Conservation (phyloP, 2,329 filamentous ascomycete species). For the Ascochyta rabiei region DNA sequence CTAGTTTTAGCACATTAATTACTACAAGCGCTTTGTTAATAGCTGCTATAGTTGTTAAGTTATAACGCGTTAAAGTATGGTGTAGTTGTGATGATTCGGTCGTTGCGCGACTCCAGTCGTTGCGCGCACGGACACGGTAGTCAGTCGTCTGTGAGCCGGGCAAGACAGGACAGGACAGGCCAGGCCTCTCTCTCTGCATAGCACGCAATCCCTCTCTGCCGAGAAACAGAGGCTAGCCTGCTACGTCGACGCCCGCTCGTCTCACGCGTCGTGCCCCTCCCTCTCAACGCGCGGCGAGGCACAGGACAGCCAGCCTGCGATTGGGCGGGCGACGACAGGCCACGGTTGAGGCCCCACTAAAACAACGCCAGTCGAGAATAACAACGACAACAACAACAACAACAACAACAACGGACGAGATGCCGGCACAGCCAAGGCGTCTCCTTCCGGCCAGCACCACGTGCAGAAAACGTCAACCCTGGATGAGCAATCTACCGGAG, state of each 20-base stretch:
- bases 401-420: conserved; percentile 5
- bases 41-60: too few relatives aligned
- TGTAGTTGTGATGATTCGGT: too few relatives aligned
- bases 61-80: too few relatives aligned
- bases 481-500: too few relatives aligned
- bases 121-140: too few relatives aligned
- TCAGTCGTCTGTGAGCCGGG: too few relatives aligned
- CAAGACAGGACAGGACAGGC: too few relatives aligned
- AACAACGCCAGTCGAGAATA: background rate
- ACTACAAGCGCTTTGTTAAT: too few relatives aligned
- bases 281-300: conserved; percentile 17
- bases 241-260: conserved; percentile 17
- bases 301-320: conserved; percentile 23
- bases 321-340: conserved; percentile 15
- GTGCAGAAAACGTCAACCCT: background rate
- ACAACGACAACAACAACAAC: too few relatives aligned
- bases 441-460: background rate
- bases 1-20: too few relatives aligned
- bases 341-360: background rate
- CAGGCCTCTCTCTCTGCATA: conserved; percentile 7
- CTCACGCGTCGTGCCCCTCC: conserved; percentile 27
- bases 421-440: conserved; percentile 11
- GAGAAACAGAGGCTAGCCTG: conserved; percentile 17
- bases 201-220: conserved; percentile 9
- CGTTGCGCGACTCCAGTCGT: too few relatives aligned